These are phyloP conservation scores for Alternaria gaisen DNA, from an alignment of 2,329 filamentous ascomycete genomes.

Conservation along the genomic window DNA sequence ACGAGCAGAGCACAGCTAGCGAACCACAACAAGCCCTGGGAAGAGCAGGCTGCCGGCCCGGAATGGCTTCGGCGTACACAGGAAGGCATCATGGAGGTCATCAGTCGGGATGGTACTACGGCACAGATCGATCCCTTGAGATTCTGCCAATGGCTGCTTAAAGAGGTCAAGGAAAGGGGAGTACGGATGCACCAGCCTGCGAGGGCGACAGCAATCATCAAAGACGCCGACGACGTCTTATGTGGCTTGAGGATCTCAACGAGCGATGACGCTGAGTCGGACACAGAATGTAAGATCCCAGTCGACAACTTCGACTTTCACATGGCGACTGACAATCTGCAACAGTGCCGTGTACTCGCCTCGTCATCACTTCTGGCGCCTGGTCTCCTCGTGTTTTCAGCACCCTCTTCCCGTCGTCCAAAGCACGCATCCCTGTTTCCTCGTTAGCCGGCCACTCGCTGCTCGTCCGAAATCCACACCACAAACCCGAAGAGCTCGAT, in stretches of 20 bases:
- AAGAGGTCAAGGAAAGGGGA: conserved; percentile 65
- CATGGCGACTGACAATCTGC: conserved; percentile 20
- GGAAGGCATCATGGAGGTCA: conserved; percentile 67
- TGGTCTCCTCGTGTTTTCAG: conserved; percentile 75
- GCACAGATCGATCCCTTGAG: conserved; percentile 75
- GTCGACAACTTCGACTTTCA: not conserved
- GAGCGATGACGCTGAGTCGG: conserved; percentile 9
- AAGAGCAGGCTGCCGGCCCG: conserved; percentile 52
- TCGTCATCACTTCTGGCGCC: conserved; percentile 74
- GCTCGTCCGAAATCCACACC: conserved; percentile 69
- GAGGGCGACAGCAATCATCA: conserved; percentile 61
- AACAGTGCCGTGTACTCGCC: conserved; percentile 67
- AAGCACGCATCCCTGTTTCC: conserved; percentile 63
- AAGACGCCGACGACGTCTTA: conserved; percentile 61
- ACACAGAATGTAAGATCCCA: conserved; percentile 17
- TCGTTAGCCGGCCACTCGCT: conserved; percentile 77
- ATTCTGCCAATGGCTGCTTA: conserved; percentile 72
- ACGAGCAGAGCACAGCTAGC: conserved; percentile 68
- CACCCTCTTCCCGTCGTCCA: conserved; percentile 68
- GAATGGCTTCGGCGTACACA: conserved; percentile 66
- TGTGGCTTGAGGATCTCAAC: conserved; percentile 56
- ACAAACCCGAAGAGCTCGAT: conserved; percentile 56
- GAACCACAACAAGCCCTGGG: conserved; percentile 42
- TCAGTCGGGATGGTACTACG: conserved; percentile 67
- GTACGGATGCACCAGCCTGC: conserved; percentile 74